Evolutionary conservation across 2,329 filamentous ascomycete genomes (phyloP), one percentile per base, ranked within the genome.

Genomic region (Monilinia fructigena): DNA sequence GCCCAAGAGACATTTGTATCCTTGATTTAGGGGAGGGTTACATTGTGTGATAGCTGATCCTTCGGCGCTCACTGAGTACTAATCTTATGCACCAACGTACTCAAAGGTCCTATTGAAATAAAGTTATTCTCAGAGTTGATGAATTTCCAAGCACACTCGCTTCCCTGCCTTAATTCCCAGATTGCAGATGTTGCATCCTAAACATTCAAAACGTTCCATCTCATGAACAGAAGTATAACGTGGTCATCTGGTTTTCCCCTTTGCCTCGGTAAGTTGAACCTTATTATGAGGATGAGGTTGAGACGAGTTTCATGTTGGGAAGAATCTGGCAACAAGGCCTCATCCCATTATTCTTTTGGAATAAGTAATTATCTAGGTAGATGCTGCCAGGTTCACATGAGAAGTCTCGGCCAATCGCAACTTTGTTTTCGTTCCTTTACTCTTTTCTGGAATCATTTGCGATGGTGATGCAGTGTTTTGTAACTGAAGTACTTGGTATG

Each of bases 301-400:
- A 59, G 56, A 59, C 56, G 42, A 59, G 56, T 59, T 59, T 59
- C 42, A 59, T 35, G 31, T 35, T 35, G 31, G 31, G 31, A 35
- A 35, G 31, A 48, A 48, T 47, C 28, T 10, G 45, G 12, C 20
- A 35, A 35, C 26, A 31, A 40, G 31, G 55, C 55, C 55, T 59
- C 55, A 59, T 59, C 55, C 18, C 40, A 59, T 59, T 35, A 45
- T 28, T 31, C 31, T 55, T 55, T 31, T 18, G 38, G 54, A 55
- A 40, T 4, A 54, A 35, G n/a, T 11, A 18, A 40, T 11, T 2
- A 56, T n/a, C 6, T 31, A 35, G 31, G 31, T 31, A 7, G 31
- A 5, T 35, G 6, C 5, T 7, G 1, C 6, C 31, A 35, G 31
- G 6, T 35, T 35, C 31, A 5, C 31, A 35, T 35, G 56, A 59